These are phyloP conservation scores for Gonium pectorale DNA, from an alignment of 139 green algal species.

Conservation along the genomic window DNA sequence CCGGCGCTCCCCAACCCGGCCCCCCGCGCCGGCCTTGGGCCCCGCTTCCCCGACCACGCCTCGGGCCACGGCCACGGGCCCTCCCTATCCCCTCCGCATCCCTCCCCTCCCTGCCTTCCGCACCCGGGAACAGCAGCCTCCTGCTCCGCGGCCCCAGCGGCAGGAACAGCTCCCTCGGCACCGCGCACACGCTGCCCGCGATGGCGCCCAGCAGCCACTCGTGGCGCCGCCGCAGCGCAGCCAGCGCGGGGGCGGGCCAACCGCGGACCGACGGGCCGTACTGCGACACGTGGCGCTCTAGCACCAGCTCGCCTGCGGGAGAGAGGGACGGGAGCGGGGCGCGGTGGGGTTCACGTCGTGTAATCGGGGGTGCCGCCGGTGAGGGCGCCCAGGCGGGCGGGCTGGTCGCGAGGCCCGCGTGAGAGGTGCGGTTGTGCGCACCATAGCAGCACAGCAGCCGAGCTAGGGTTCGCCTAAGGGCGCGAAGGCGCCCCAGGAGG, in stretches of 20 bases:
- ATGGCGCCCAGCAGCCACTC: conserved; percentile 63
- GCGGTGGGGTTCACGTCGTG: too few relatives aligned
- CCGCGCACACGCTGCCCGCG: conserved; percentile 47
- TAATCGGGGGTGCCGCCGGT: too few relatives aligned
- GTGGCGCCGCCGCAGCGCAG: conserved; percentile 65
- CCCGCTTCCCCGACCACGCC: too few relatives aligned
- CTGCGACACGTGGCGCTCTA: conserved; percentile 67
- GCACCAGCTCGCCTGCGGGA: conserved; percentile 64
- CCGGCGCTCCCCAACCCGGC: too few relatives aligned
- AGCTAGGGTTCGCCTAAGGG: too few relatives aligned
- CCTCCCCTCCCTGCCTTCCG: neutral
- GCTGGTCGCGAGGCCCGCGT: too few relatives aligned
- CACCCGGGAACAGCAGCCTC: conserved; percentile 52
- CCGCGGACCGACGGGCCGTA: conserved; percentile 53
- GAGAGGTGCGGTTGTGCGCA: too few relatives aligned
- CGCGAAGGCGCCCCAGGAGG: too few relatives aligned
- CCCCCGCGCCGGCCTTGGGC: too few relatives aligned
- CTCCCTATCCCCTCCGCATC: too few relatives aligned
- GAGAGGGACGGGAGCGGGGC: neutral
- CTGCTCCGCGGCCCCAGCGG: conserved; percentile 53
- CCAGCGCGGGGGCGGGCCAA: conserved; percentile 75
- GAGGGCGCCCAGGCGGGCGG: neutral
- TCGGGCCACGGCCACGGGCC: too few relatives aligned
- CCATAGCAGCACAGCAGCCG: too few relatives aligned
- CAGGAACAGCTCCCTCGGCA: conserved; percentile 64